Conservation (phyloP, 1,284 basidiomycete genomes). For the Austroboletus niveus region DNA sequence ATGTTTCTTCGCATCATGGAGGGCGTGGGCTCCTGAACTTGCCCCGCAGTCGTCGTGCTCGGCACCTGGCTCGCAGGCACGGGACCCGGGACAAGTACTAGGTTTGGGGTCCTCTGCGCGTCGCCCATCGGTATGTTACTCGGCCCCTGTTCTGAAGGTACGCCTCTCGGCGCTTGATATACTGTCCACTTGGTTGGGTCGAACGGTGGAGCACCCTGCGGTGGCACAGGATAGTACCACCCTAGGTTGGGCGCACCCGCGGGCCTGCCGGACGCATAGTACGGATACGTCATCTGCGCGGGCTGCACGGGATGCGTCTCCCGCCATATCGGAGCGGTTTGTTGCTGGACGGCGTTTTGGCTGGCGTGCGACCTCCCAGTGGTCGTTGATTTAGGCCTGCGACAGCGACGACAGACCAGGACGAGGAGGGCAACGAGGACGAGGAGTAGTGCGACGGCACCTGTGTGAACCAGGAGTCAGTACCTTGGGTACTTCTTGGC, state of each 20-base stretch:
- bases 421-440: slow-evolving; percentile 11
- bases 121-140: neutral
- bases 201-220: neutral
- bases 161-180: neutral
- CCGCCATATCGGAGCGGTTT: slow-evolving; percentile 11
- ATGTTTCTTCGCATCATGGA: neutral
- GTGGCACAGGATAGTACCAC: slow-evolving; percentile 5
- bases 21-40: neutral
- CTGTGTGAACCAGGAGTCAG: slow-evolving; percentile 5
- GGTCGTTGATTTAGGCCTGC: neutral
- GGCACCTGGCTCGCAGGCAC: neutral
- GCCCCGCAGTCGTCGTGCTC: neutral
- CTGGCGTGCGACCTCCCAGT: neutral
- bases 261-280: neutral
- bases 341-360: neutral
- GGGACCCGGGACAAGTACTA: neutral
- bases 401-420: slow-evolving; percentile 12
- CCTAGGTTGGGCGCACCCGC: neutral
- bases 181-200: slow-evolving; percentile 3
- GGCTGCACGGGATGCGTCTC: neutral
- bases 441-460: slow-evolving; percentile 6
- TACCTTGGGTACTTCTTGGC: no score
- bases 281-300: no score
- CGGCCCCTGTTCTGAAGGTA: neutral
- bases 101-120: neutral